Evolutionary conservation across 225 moss, liverwort and hornwort genomes (phyloP).

Genomic region (Ulota crispa): DNA sequence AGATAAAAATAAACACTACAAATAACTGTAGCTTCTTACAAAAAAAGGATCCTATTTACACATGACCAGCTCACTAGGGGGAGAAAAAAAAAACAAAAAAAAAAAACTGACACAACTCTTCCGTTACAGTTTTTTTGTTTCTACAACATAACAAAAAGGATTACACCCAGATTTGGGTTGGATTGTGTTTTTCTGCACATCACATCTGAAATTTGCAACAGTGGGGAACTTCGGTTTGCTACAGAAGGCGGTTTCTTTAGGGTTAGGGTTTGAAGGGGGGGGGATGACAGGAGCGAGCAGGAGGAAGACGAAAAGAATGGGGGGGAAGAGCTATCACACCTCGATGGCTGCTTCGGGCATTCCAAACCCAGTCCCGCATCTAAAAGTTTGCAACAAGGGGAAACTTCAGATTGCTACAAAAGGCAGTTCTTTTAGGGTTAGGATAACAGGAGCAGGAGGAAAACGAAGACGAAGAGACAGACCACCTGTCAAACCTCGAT

Average conservation of each 20-base stretch:
- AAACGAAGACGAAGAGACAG: neutral
- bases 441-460: neutral
- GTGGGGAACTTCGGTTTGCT: conserved; percentile 12
- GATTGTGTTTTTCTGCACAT: conserved; percentile 19
- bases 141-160: conserved; percentile 6
- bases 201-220: conserved; percentile 36
- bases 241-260: conserved; percentile 8
- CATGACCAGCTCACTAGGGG: conserved; percentile 10
- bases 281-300: neutral
- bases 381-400: too few relatives aligned
- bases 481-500: conserved; percentile 32
- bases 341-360: conserved; percentile 77
- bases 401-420: too few relatives aligned
- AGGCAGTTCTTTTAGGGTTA: too few relatives aligned
- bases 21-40: conserved; percentile 18
- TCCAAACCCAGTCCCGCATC: conserved; percentile 85
- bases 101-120: conserved; percentile 27
- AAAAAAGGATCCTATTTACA: conserved; percentile 33
- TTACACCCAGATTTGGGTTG: conserved; percentile 16
- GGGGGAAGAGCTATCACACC: neutral
- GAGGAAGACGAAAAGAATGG: neutral
- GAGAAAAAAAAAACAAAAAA: too few relatives aligned
- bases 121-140: conserved; percentile 28
- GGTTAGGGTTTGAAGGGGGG: conserved; percentile 11
- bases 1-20: neutral